A percentile compares a stretch with the other conserved stretches of the same genome.
These are phyloP conservation scores for Naganishia antarctica DNA, from an alignment of 768 basidiomycete species.

Conservation along the genomic window DNA sequence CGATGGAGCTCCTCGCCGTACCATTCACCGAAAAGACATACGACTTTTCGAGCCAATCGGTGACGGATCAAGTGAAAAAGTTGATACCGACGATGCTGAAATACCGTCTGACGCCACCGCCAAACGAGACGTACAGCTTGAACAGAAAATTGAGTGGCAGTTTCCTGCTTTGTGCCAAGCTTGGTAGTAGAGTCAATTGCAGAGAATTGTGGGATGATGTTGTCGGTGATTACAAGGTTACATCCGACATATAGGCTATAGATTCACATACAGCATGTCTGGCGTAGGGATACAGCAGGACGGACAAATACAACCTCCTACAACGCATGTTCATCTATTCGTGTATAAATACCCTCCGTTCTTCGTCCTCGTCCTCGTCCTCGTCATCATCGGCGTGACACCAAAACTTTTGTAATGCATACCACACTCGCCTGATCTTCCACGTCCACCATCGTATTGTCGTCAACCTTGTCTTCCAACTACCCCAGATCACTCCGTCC, in stretches of 20 bases:
- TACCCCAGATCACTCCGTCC: constrained; percentile 20
- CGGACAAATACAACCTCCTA: background rate
- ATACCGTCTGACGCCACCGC: constrained; percentile 84
- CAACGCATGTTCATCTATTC: background rate
- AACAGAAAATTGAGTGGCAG: constrained; percentile 61
- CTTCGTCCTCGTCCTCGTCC: constrained; percentile 20
- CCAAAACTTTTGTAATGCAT: constrained; percentile 17
- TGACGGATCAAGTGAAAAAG: constrained; percentile 70
- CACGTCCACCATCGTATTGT: constrained; percentile 21
- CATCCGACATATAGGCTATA: constrained; percentile 13
- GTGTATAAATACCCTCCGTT: constrained; percentile 11
- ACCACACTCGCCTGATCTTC: constrained; percentile 15
- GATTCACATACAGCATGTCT: background rate
- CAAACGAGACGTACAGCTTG: constrained; percentile 86
- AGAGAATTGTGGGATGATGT: constrained; percentile 69
- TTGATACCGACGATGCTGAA: constrained; percentile 86
- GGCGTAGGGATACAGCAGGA: constrained; percentile 11
- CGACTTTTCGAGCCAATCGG: constrained; percentile 60
- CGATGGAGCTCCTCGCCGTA: constrained; percentile 75
- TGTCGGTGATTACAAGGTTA: constrained; percentile 51
- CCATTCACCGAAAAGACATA: constrained; percentile 81
- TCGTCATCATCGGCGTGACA: constrained; percentile 25
- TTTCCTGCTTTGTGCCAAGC: constrained; percentile 55
- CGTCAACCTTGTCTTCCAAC: constrained; percentile 2
- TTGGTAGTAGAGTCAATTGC: constrained; percentile 71